phyloP scores from a whole-genome alignment of 176 grass and related monocot genomes.

The Juncus inflexus region DNA sequence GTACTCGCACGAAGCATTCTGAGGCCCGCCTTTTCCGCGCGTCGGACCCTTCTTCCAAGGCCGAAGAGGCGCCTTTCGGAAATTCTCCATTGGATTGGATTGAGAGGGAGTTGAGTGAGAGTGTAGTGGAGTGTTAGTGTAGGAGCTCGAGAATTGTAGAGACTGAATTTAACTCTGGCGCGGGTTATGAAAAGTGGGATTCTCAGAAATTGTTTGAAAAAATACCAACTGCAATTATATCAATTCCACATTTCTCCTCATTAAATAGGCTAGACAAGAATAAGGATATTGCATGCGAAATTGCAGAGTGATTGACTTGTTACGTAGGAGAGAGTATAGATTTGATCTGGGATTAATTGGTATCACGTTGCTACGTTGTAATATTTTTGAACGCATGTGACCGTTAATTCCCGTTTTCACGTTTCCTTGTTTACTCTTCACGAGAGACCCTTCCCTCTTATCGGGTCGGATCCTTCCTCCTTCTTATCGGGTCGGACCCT shows the following conservation, averaged over 20 bases:
- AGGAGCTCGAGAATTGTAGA: conserved; percentile 24
- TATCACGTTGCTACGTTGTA: conserved; percentile 17
- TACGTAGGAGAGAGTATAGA: neutral
- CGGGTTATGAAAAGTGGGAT: conserved; percentile 17
- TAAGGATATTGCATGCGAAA: neutral
- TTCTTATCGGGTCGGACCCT: neutral
- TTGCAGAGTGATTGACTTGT: conserved; percentile 7
- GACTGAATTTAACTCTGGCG: conserved; percentile 25
- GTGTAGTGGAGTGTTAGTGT: conserved; percentile 15
- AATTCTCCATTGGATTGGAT: conserved; percentile 1
- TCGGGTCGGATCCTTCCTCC: neutral
- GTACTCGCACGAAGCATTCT: conserved; percentile 50
- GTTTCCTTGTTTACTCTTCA: conserved; percentile 25
- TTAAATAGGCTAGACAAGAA: too few species aligned
- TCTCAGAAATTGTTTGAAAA: too few species aligned
- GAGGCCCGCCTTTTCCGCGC: conserved; percentile 57
- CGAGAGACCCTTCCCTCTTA: conserved; percentile 9
- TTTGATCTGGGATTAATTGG: conserved; percentile 27
- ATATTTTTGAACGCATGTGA: conserved; percentile 24
- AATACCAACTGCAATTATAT: too few species aligned
- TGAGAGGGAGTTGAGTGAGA: conserved; percentile 20
- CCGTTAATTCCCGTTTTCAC: conserved; percentile 32
- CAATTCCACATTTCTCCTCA: too few species aligned
- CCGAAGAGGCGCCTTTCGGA: conserved; percentile 26
- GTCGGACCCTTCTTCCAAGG: conserved; percentile 97